Evolutionary conservation across 2,329 filamentous ascomycete genomes (phyloP).

Genomic region (Fusarium pseudograminearum): DNA sequence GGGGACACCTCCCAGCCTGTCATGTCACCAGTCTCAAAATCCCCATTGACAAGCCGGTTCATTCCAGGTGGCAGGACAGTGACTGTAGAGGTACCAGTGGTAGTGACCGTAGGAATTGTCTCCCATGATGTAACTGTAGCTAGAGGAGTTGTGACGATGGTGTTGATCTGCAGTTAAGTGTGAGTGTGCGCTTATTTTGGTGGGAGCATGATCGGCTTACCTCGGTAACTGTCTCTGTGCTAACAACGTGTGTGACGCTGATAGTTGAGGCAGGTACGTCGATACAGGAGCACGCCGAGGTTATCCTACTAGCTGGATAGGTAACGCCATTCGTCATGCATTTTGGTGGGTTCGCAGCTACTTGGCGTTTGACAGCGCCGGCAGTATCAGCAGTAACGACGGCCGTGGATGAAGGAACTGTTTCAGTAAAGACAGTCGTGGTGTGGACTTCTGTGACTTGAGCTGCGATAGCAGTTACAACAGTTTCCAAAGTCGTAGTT

Average conservation of each 20-base stretch:
- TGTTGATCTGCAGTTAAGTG: not conserved
- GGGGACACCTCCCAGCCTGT: not conserved
- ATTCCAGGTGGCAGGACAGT: not conserved
- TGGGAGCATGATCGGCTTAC: not conserved
- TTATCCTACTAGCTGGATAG: not conserved
- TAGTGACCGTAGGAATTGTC: not conserved
- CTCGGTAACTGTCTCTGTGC: not conserved
- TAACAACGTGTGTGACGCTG: not conserved
- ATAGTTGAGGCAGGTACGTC: not conserved
- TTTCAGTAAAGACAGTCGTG: not conserved
- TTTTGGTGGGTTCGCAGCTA: not conserved
- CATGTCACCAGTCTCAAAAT: not conserved
- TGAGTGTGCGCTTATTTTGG: not conserved
- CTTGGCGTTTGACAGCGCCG: not conserved
- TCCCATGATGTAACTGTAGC: not conserved
- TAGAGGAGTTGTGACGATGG: not conserved
- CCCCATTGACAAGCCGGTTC: not conserved
- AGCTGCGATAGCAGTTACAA: not conserved
- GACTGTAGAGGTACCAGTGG: not conserved
- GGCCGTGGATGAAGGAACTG: not conserved
- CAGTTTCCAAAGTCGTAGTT: not conserved
- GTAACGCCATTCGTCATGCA: not conserved
- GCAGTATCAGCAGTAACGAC: not conserved
- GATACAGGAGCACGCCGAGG: not conserved
- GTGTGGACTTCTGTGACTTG: not conserved